Evolutionary conservation across 2,329 filamentous ascomycete genomes (phyloP), one percentile per base, ranked within the genome.

Genomic region (Aspergillus sergii): DNA sequence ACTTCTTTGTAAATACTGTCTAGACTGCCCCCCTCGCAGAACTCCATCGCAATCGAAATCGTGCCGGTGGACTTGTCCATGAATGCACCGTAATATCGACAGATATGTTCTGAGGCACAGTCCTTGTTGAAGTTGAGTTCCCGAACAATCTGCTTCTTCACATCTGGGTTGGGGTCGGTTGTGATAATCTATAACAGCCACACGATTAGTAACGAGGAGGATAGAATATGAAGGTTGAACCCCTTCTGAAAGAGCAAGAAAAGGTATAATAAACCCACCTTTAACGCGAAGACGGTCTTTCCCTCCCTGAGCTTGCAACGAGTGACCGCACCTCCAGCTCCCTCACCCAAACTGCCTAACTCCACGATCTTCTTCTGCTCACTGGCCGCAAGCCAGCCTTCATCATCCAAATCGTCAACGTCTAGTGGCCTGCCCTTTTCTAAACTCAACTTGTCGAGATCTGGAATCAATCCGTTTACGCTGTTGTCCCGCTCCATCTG

Each of bases 11-110:
- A 99, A 68, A 99, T 95, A 75, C 92, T 95, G 81, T 99, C 94
- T 23, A 99, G 86, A 54, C 93, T 97, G 59, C 95, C 95, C 62
- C 95, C 95, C 79, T 98, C 95, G 76, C 95, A 99, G 73, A 96
- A 98, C 77, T 99, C 95, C 95, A 99, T 99, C 62, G 93, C 94
- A 74, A 99, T 99, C 55, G 93, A 97, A 69, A 99, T 98, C 55
- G 94, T 98, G 57, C 94, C 93, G 11, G 93, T 96, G n/a, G 93
- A 91, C 63, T 95, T 91, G 75, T 99, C 94, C 76, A 96, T 92
- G 76, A 98, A 99, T 46, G 94, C 94, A 67, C 95, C 95, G 73
- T 97, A 99, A 81, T 99, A 99, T 67, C 91, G 89, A 80, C 95
- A 99, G 73, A 99, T 99, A 77, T 98, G 93, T 64, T 95, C 91